Percentiles rank a stretch among this genome's conserved stretches.
These are phyloP conservation scores for Thyridium curvatum DNA, from an alignment of 2,329 filamentous ascomycete species.

Conservation along the genomic window DNA sequence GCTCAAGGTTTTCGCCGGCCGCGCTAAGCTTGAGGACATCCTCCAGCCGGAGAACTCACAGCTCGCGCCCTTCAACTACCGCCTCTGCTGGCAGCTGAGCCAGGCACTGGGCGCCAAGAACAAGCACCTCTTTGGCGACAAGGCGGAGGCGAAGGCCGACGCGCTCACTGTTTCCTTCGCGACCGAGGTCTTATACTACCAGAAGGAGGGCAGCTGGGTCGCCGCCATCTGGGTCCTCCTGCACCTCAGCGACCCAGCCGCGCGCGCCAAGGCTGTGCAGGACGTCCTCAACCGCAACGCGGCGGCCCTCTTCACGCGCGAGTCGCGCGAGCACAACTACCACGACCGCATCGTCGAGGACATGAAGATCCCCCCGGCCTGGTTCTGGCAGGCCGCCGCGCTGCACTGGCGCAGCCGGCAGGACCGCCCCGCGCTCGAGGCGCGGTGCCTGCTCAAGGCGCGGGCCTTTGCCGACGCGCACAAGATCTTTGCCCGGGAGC, in stretches of 20 bases:
- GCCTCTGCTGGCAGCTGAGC: conserved; percentile 80
- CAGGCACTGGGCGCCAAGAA: conserved; percentile 52
- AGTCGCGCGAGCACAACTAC: conserved; percentile 48
- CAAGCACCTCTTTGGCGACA: conserved; percentile 57
- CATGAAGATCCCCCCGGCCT: conserved; percentile 65
- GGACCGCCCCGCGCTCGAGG: conserved; percentile 64
- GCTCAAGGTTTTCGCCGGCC: conserved; percentile 70
- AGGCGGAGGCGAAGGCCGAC: conserved; percentile 59
- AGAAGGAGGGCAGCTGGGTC: conserved; percentile 56
- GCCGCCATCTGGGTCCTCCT: conserved; percentile 72
- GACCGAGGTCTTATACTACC: conserved; percentile 8
- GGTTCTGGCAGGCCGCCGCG: conserved; percentile 86
- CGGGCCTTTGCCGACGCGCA: conserved; percentile 76
- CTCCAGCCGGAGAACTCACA: conserved; percentile 73
- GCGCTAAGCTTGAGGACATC: conserved; percentile 57
- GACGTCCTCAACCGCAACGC: conserved; percentile 71
- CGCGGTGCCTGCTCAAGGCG: conserved; percentile 74
- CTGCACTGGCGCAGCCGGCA: conserved; percentile 70
- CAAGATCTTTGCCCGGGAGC: conserved; percentile 69
- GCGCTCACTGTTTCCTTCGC: conserved; percentile 41
- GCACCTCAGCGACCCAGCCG: conserved; percentile 59
- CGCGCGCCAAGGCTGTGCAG: conserved; percentile 62
- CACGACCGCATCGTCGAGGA: conserved; percentile 48
- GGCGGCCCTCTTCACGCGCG: conserved; percentile 50
- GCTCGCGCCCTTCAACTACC: conserved; percentile 66